Evolutionary conservation across 2,329 filamentous ascomycete genomes (phyloP).

Genomic region (Verruconis gallopava): DNA sequence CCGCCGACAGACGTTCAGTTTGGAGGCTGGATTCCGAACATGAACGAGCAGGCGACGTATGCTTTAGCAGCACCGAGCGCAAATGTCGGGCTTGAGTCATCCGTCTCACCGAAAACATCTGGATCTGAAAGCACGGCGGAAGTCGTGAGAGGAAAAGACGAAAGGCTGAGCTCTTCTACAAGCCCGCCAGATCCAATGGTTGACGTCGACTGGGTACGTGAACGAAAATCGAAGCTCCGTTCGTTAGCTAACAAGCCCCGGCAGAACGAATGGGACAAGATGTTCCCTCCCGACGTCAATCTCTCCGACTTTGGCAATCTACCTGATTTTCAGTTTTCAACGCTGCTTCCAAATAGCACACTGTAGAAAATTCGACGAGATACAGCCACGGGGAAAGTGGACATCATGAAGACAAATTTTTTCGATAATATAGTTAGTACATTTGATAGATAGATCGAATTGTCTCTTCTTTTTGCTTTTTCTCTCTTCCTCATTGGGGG

Average conservation of each 20-base stretch:
- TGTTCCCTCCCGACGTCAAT: slow-evolving; percentile 27
- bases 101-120: not conserved
- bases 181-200: slow-evolving; percentile 19
- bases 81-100: not conserved
- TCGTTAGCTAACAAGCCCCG: slow-evolving; percentile 1
- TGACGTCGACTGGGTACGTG: slow-evolving; percentile 54
- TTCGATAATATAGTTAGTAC: no score
- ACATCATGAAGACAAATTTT: no score
- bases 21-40: not conserved
- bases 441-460: no score
- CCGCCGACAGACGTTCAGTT: not conserved
- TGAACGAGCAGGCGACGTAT: slow-evolving; percentile 1
- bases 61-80: not conserved
- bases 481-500: no score
- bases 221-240: not conserved
- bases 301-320: slow-evolving; percentile 10
- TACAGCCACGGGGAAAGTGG: no score
- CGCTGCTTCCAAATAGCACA: not conserved
- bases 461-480: no score
- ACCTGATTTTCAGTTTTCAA: slow-evolving; percentile 6
- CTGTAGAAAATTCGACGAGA: no score
- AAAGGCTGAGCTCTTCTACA: not conserved
- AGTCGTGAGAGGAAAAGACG: slow-evolving; percentile 2
- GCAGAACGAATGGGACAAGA: slow-evolving; percentile 34
- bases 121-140: slow-evolving; percentile 1